Conservation (phyloP, 176 grass and related monocot species). For the Oryza punctata region DNA sequence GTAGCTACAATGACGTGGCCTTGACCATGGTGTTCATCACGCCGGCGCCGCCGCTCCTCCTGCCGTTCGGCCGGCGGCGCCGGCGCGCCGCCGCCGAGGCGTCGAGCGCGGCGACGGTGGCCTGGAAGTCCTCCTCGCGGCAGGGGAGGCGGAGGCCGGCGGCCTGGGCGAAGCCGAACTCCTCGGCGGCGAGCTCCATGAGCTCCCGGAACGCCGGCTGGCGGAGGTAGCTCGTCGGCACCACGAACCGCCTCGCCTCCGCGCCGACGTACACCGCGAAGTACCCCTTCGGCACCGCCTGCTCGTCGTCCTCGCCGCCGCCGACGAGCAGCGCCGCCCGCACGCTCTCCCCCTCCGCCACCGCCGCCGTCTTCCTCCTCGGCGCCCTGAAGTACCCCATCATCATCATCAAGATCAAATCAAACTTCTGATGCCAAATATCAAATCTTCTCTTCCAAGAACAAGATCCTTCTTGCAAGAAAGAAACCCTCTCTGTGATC, state of each 20-base stretch:
- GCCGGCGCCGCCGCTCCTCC: slow-evolving; percentile 9
- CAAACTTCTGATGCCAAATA: background rate
- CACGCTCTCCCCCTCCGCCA: background rate
- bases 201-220: slow-evolving; percentile 46
- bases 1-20: slow-evolving; percentile 1
- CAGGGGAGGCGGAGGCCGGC: slow-evolving; percentile 56
- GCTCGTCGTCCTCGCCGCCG: background rate
- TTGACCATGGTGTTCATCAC: slow-evolving; percentile 2
- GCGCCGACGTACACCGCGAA: slow-evolving; percentile 65
- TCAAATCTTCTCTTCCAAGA: background rate
- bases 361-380: slow-evolving; percentile 14
- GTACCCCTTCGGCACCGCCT: slow-evolving; percentile 51
- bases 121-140: slow-evolving; percentile 53
- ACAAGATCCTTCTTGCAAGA: background rate
- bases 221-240: slow-evolving; percentile 56
- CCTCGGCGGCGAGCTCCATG: slow-evolving; percentile 68
- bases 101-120: slow-evolving; percentile 31
- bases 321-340: background rate
- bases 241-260: slow-evolving; percentile 52
- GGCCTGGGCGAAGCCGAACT: slow-evolving; percentile 66
- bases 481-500: background rate
- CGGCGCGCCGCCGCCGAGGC: background rate
- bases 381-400: slow-evolving; percentile 55
- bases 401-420: slow-evolving; percentile 5
- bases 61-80: background rate